Percentiles rank a stretch among this genome's conserved stretches.
phyloP scores from a whole-genome alignment of 345 rosid genomes.

The Psidium guajava region DNA sequence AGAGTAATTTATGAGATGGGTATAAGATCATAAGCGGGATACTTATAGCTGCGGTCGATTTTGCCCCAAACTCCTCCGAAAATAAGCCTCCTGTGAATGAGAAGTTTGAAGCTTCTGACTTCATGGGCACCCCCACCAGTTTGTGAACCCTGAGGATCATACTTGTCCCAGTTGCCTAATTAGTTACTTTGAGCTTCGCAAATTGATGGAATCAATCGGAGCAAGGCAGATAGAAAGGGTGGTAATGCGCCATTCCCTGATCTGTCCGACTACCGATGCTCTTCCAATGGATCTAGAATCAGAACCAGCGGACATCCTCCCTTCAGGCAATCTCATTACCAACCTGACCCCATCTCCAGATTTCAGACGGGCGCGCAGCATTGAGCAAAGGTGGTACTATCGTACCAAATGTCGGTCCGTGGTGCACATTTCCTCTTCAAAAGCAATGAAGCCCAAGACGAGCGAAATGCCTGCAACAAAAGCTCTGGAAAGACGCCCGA shows the following conservation, averaged over 20 bases:
- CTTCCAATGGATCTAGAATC: conserved; percentile 30
- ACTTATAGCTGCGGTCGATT: neutral
- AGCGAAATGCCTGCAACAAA: neutral
- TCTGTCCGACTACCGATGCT: conserved; percentile 38
- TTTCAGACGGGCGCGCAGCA: neutral
- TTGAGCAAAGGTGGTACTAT: neutral
- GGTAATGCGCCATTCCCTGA: conserved; percentile 51
- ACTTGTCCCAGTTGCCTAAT: neutral
- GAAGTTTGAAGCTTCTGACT: neutral
- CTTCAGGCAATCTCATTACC: conserved; percentile 36
- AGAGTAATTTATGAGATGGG: neutral
- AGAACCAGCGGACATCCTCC: conserved; percentile 60
- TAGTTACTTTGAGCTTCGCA: neutral
- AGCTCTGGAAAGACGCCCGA: neutral
- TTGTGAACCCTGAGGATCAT: neutral
- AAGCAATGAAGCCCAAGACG: neutral
- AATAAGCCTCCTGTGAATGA: neutral
- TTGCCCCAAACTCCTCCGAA: neutral
- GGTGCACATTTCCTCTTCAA: neutral
- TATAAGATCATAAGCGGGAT: neutral
- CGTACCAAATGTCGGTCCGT: neutral
- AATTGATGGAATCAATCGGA: conserved; percentile 39
- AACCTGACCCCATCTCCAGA: conserved; percentile 15
- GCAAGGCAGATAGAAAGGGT: conserved; percentile 41
- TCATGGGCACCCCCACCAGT: neutral